phyloP scores from a whole-genome alignment of 805 yeast genomes.

The Kazachstania psychrophila region DNA sequence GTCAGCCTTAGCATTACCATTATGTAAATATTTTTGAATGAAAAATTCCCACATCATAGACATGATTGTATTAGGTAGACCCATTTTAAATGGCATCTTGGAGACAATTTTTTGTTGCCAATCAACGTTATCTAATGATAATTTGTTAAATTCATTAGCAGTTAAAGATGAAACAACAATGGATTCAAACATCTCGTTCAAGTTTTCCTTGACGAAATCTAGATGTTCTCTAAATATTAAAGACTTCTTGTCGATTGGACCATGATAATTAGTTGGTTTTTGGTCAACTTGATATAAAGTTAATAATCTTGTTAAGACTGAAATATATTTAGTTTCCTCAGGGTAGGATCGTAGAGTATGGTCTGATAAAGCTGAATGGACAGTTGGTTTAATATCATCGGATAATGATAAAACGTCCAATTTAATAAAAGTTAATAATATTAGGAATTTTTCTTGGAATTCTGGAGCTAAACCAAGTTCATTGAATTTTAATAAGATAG shows the following conservation, averaged over 20 bases:
- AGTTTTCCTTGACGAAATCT: constrained; percentile 39
- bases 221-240: constrained; percentile 59
- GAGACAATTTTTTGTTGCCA: constrained; percentile 50
- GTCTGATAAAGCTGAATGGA: constrained; percentile 26
- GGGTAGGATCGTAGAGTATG: constrained; percentile 36
- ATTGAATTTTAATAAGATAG: constrained; percentile 32
- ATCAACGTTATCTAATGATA: constrained; percentile 34
- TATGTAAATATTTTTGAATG: constrained; percentile 29
- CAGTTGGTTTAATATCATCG: constrained; percentile 28
- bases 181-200: constrained; percentile 48
- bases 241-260: constrained; percentile 61
- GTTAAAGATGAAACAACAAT: constrained; percentile 42
- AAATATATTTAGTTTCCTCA: constrained; percentile 30
- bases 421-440: constrained; percentile 41
- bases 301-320: constrained; percentile 41
- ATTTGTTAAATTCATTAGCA: constrained; percentile 52
- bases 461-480: constrained; percentile 25
- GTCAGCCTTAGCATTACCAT: constrained; percentile 27
- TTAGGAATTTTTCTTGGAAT: constrained; percentile 35
- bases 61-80: constrained; percentile 50
- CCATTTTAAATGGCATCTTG: constrained; percentile 51
- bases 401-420: constrained; percentile 34
- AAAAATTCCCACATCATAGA: constrained; percentile 36
- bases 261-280: constrained; percentile 47
- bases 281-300: constrained; percentile 41